Base-by-base conservation (phyloP, 257 asterid genomes). In the Przewalskia tangutica region DNA sequence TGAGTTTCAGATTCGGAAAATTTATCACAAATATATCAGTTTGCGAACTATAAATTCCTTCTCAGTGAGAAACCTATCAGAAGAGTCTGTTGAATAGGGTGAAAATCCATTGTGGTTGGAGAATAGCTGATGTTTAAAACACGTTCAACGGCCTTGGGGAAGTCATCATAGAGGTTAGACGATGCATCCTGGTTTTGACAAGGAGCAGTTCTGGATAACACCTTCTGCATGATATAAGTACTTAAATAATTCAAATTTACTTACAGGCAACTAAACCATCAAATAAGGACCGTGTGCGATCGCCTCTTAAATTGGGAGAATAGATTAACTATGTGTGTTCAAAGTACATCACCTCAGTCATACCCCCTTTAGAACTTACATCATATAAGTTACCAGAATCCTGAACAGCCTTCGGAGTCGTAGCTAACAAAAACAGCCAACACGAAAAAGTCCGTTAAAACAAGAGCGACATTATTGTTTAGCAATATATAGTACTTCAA, bases 31-130 rank as follows among this genome's bases (percentile, higher is more conserved):
- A 75, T 58, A 79, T 44, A 60, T 18, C 82, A 82, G 64, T 60
- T 51, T 58, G 34, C 38, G 20, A 64, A n/a, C 8, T 77, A 50
- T 16, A 14, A 85, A 63, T 77, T 12, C 73, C 53, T 63, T 55
- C 50, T 38, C 23, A 50, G 67, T 77, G 40, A 73, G 73, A 78
- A 85, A 93, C 97, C 98, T 91, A 92, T 83, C 27, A 93, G 86
- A 84, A 91, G 81, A 65, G 90, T 88, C 82, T 90, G 92, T 38
- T 87, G 86, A 83, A 83, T 83, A 81, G 97, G 98, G 80, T 93
- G 95, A 86, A 93, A 92, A 78, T 88, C 95, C 92, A 93, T 91
- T 89, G 87, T 84, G 60, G 90, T 90, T 46, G 87, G 88, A 51
- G 87, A 53, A 55, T 86, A 89, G 76, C 83, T 85, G 77, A 86